These are phyloP conservation scores for Jacaranda mimosifolia DNA, from an alignment of 257 asterid species.

Conservation along the genomic window DNA sequence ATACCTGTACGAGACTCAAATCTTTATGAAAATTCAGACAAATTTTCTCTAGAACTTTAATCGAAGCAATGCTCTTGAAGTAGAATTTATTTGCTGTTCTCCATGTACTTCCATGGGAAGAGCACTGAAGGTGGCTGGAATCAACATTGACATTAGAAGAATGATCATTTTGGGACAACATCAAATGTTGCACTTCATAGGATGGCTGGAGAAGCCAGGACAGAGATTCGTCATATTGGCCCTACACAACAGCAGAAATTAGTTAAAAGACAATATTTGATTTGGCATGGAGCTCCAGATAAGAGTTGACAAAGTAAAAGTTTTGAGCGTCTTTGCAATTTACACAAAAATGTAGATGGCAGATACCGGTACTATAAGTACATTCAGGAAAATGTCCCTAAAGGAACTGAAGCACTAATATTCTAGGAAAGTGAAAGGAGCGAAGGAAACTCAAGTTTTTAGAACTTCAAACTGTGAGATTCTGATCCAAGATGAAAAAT, in stretches of 20 bases:
- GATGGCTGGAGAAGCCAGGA: conserved; percentile 91
- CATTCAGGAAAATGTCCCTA: not conserved
- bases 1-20: conserved; percentile 81
- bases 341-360: not conserved
- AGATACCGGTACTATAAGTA: too few species aligned
- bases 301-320: not conserved
- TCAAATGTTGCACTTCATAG: conserved; percentile 76
- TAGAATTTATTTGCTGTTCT: conserved; percentile 70
- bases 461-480: not conserved
- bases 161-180: conserved; percentile 44
- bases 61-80: conserved; percentile 84
- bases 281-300: not conserved
- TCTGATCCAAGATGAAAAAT: not conserved
- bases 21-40: conserved; percentile 79
- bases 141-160: conserved; percentile 44
- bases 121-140: conserved; percentile 39
- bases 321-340: not conserved
- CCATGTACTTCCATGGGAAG: conserved; percentile 62
- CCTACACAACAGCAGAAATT: conserved; percentile 45
- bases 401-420: not conserved
- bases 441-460: not conserved
- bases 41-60: conserved; percentile 65
- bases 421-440: not conserved
- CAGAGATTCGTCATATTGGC: conserved; percentile 47
- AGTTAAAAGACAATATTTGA: conserved; percentile 17